Conservation (phyloP, 169 alveolate species). For the Cryptosporidium muris region DNA sequence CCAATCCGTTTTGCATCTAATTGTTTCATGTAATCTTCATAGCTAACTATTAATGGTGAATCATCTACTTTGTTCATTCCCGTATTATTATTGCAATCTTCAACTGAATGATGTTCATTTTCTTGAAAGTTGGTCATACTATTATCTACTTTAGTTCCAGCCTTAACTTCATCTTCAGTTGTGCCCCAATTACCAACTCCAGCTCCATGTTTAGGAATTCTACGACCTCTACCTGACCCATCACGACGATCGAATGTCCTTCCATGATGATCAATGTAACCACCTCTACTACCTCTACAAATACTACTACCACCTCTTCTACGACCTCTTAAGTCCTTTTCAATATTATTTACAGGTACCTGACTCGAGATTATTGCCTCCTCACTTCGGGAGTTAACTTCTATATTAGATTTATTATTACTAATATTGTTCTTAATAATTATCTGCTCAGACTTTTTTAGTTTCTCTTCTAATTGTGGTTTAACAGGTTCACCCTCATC, state of each 20-base stretch:
- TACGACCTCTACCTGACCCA: slow-evolving; percentile 59
- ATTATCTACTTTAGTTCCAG: neutral
- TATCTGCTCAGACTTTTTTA: no score
- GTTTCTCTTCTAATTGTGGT: slow-evolving; percentile 7
- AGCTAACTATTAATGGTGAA: slow-evolving; percentile 1
- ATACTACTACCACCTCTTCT: slow-evolving; percentile 29
- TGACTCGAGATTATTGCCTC: neutral
- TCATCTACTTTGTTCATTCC: no score
- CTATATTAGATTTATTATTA: slow-evolving; percentile 7
- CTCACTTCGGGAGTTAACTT: neutral
- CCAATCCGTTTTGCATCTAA: slow-evolving; percentile 39
- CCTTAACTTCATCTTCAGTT: slow-evolving; percentile 8
- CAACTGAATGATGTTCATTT: neutral
- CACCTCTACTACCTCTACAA: slow-evolving; percentile 70
- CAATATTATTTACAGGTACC: neutral
- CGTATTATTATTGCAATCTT: neutral
- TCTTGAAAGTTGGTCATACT: neutral
- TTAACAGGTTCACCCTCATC: slow-evolving; percentile 22
- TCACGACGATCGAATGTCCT: slow-evolving; percentile 63
- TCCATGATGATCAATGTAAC: slow-evolving; percentile 33
- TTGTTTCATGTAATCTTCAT: slow-evolving; percentile 49
- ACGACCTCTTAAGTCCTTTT: slow-evolving; percentile 1
- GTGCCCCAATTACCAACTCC: neutral
- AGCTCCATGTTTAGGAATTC: slow-evolving; percentile 20
- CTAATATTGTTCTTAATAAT: no score